phyloP scores from a whole-genome alignment of 202 grass and related monocot species.

The Saccharum hybrid region DNA sequence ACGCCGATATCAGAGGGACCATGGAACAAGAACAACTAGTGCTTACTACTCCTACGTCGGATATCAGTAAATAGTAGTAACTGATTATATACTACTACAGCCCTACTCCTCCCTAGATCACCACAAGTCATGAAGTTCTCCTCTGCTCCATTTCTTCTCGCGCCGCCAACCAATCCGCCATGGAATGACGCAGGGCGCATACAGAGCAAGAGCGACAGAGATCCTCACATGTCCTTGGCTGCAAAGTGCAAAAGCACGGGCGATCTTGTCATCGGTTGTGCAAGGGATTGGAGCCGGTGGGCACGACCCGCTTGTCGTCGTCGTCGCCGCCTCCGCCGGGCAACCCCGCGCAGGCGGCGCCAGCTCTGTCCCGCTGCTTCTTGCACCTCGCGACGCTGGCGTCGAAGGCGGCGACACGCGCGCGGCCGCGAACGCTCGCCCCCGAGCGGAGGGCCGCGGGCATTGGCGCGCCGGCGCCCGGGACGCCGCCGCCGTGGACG shows the following conservation, averaged over 20 bases:
- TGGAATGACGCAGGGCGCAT: neutral
- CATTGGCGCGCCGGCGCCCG: neutral
- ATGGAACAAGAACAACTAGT: neutral
- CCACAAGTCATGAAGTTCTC: too few relatives aligned
- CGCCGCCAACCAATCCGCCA: conserved; percentile 2
- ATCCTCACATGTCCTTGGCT: neutral
- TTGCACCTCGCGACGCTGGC: conserved; percentile 35
- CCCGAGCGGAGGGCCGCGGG: neutral
- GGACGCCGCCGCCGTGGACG: neutral
- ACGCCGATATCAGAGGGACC: neutral
- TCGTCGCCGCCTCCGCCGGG: conserved; percentile 17
- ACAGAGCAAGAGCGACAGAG: neutral
- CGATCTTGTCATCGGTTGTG: conserved; percentile 54
- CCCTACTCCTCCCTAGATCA: neutral
- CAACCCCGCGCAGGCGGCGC: neutral
- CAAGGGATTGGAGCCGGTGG: conserved; percentile 67
- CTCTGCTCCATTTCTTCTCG: neutral
- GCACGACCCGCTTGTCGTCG: conserved; percentile 65
- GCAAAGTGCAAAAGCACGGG: neutral
- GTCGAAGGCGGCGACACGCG: neutral
- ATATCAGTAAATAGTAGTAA: neutral
- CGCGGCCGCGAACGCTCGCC: neutral
- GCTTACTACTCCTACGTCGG: neutral
- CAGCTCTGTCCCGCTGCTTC: conserved; percentile 4
- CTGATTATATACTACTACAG: neutral